Percentiles rank a stretch among this genome's conserved stretches.
Conservation (phyloP, 2,329 filamentous ascomycete genomes). For the Calonectria crousiana region DNA sequence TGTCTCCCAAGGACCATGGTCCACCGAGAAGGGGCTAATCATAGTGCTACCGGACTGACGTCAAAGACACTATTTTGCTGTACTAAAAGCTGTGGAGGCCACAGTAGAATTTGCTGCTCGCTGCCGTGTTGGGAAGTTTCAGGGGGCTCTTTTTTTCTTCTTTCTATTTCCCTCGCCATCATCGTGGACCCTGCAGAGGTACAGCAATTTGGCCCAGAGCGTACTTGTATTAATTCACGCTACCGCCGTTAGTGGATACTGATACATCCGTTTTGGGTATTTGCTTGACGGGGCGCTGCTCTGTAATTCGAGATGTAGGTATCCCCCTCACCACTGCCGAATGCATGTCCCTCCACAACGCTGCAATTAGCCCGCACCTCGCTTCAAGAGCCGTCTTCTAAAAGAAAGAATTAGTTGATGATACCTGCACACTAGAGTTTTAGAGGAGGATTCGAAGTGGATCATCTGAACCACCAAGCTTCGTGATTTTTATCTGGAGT, state of each 20-base stretch:
- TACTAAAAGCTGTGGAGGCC: background rate
- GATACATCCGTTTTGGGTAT: background rate
- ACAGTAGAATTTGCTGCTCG: background rate
- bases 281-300: background rate
- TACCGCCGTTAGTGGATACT: background rate
- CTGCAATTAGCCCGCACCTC: background rate
- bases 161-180: background rate
- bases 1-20: background rate
- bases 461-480: background rate
- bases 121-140: background rate
- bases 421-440: background rate
- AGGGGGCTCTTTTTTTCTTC: background rate
- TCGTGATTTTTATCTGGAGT: background rate
- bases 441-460: background rate
- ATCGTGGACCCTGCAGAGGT: background rate
- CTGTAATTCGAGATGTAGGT: background rate
- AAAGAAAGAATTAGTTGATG: background rate
- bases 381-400: too few species aligned
- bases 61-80: slow-evolving; percentile 4
- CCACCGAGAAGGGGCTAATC: slow-evolving; percentile 1
- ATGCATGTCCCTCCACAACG: background rate
- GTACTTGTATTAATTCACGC: background rate
- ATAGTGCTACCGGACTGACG: background rate
- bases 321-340: background rate
- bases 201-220: background rate